Base-by-base conservation (phyloP, 164 flowering plant species). In the Stephania cephalantha region DNA sequence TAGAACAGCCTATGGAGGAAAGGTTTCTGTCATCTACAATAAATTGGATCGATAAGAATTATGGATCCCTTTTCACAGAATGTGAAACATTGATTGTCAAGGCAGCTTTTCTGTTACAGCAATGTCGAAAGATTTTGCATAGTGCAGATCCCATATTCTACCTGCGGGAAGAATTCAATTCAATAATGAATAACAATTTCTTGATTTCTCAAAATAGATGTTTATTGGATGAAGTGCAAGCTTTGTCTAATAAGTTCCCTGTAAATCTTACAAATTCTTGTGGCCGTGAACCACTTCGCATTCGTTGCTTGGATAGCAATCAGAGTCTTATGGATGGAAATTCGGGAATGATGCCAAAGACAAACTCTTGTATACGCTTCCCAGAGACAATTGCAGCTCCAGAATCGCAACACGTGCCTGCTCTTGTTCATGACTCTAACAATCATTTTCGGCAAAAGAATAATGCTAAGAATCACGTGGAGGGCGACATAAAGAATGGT, bases 71-170 rank as follows among this genome's bases (percentile, higher is more conserved):
- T 65, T 58, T 52, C 18, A 30, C 35, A 42, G 78, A 76, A 64
- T 7, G 69, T 76, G 73, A 70, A 64, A 78, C 71, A 46, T 66
- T 77, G 66, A 25, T 81, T 73, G 68, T 68, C 2, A 85, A 85
- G 69, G 86, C 83, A 1, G 79, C 73, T 13, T 72, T 78, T 64
- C 84, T 90, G 44, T 75, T 84, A 66, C 80, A 79, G 73, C 78
- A 71, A 71, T 94, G 94, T 80, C 86, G 85, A 72, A 50, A 58
- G 18, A 88, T 90, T 76, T 77, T 90, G 81, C 76, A 66, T 31
- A 87, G 88, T 78, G 78, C 74, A 22, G 90, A 93, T 12, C 98
- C 95, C 29, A 71, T 89, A 52, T 76, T 79, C 30, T 84, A 35
- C 70, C 84, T 88, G 8, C 73, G 75, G 68, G 71, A 63, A 45